phyloP scores from a whole-genome alignment of 768 basidiomycete genomes.

The Tulasnella sp. region DNA sequence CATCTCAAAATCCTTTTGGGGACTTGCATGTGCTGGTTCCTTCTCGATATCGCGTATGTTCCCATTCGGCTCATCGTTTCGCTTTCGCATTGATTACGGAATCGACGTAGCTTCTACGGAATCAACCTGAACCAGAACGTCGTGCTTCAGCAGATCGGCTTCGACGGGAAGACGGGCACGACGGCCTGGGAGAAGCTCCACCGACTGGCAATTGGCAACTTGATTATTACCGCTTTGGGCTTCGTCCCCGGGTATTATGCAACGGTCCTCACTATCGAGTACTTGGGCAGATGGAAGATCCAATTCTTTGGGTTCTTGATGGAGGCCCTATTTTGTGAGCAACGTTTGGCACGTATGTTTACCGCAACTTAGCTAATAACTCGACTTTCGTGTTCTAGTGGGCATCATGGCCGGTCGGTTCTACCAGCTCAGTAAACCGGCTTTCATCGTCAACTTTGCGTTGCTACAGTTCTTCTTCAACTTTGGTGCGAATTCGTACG shows the following conservation, averaged over 20 bases:
- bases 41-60: conserved; percentile 58
- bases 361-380: not conserved
- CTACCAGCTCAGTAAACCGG: conserved; percentile 49
- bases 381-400: conserved; percentile 41
- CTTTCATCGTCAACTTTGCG: conserved; percentile 70
- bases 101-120: not conserved
- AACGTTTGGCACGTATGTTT: not conserved
- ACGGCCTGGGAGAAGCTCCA: conserved; percentile 63
- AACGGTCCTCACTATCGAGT: conserved; percentile 65
- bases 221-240: conserved; percentile 70
- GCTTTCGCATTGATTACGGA: conserved; percentile 56
- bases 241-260: conserved; percentile 79
- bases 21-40: conserved; percentile 68
- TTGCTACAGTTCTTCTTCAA: conserved; percentile 77
- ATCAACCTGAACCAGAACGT: no score
- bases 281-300: conserved; percentile 68
- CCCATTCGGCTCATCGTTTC: no score
- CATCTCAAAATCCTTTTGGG: conserved; percentile 65
- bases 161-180: conserved; percentile 50
- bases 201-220: conserved; percentile 61
- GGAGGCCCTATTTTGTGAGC: conserved; percentile 60
- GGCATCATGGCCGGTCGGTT: conserved; percentile 68
- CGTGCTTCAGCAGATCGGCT: conserved; percentile 56
- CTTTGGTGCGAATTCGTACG: conserved; percentile 69
- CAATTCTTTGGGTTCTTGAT: conserved; percentile 72